These are phyloP conservation scores for Endocalyx cinctus DNA, from an alignment of 2,329 filamentous ascomycete genomes.

Conservation along the genomic window DNA sequence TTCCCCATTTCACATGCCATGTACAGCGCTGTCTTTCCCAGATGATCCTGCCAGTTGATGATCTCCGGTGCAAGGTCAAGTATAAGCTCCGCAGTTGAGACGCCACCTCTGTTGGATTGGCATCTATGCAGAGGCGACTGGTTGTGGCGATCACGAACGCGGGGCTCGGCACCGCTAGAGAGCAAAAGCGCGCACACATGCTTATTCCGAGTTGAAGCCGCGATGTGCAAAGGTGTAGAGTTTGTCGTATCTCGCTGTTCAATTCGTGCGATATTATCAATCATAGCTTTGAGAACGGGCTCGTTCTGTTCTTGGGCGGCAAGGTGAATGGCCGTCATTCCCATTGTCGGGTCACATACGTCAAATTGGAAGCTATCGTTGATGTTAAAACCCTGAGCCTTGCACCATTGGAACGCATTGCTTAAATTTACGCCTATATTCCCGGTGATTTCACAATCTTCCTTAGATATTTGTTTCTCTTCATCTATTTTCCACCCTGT, in stretches of 20 bases:
- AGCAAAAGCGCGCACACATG: slow-evolving; percentile 23
- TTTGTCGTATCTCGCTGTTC: slow-evolving; percentile 15
- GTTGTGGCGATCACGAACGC: slow-evolving; percentile 19
- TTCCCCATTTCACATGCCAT: slow-evolving; percentile 27
- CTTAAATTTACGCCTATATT: slow-evolving; percentile 6
- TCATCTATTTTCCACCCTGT: too few species aligned
- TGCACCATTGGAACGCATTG: slow-evolving; percentile 22
- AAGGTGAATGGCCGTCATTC: slow-evolving; percentile 21
- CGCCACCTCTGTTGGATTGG: slow-evolving; percentile 18
- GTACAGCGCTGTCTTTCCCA: slow-evolving; percentile 24
- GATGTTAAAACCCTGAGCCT: slow-evolving; percentile 21
- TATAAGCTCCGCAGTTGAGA: slow-evolving; percentile 20
- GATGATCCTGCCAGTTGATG: slow-evolving; percentile 16
- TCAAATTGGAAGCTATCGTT: slow-evolving; percentile 21
- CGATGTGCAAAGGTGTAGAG: slow-evolving; percentile 24
- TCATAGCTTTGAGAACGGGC: slow-evolving; percentile 21
- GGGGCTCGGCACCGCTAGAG: slow-evolving; percentile 17
- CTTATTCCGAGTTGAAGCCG: slow-evolving; percentile 25
- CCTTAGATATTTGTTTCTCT: too few species aligned
- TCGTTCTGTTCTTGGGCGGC: slow-evolving; percentile 19
- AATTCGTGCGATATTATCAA: slow-evolving; percentile 15
- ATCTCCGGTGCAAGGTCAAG: slow-evolving; percentile 13
- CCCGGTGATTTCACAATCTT: too few species aligned
- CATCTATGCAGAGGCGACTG: slow-evolving; percentile 23
- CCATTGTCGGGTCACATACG: slow-evolving; percentile 11